Evolutionary conservation across 2,329 filamentous ascomycete genomes (phyloP).

Genomic region (Colletotrichum paranaense): DNA sequence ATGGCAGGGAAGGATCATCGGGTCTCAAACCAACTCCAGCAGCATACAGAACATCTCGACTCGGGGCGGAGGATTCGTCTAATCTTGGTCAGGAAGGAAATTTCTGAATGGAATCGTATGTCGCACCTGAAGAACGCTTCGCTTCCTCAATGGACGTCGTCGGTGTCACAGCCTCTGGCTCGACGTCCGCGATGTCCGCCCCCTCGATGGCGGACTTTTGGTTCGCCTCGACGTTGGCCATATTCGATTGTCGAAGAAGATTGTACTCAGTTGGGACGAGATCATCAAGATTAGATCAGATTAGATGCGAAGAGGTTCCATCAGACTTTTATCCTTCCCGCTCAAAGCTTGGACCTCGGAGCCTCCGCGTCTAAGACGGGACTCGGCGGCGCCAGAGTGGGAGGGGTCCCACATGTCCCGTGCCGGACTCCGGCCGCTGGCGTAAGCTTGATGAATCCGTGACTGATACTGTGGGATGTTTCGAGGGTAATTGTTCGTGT

Average conservation of each 20-base stretch:
- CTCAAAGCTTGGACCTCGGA: neutral
- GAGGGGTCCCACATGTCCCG: slow-evolving; percentile 10
- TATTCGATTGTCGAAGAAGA: neutral
- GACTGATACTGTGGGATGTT: neutral
- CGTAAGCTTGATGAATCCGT: slow-evolving; percentile 3
- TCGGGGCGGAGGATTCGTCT: slow-evolving; percentile 30
- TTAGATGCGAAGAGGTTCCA: slow-evolving; percentile 9
- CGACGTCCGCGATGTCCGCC: neutral
- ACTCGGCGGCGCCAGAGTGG: neutral
- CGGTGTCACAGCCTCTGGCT: neutral
- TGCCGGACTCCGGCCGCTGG: slow-evolving; percentile 16
- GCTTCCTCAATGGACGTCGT: slow-evolving; percentile 4
- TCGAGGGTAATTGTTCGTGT: neutral
- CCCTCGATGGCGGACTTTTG: neutral
- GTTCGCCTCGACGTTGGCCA: slow-evolving; percentile 4
- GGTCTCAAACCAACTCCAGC: slow-evolving; percentile 44
- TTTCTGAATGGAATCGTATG: neutral
- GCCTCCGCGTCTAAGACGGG: slow-evolving; percentile 4
- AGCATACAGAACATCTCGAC: slow-evolving; percentile 41
- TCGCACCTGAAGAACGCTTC: slow-evolving; percentile 14
- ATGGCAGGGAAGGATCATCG: slow-evolving; percentile 44
- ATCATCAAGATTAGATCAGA: slow-evolving; percentile 29
- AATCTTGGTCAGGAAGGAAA: neutral
- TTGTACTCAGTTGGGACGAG: neutral
- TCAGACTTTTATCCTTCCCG: slow-evolving; percentile 8